phyloP scores from a whole-genome alignment of 805 yeast species.

The Spathaspora boniae region DNA sequence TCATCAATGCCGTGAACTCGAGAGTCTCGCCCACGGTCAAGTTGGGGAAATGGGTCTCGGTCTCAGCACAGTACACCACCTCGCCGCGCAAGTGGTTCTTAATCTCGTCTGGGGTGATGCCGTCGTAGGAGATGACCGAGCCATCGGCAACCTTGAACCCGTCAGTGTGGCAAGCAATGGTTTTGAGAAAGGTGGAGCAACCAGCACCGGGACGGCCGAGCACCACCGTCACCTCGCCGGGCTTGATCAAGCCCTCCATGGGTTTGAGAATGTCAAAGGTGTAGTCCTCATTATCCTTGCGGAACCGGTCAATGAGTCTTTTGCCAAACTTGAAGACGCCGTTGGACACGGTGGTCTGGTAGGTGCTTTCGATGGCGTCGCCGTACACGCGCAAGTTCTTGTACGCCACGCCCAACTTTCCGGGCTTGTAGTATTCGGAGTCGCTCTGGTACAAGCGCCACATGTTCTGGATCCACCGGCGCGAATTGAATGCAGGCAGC shows the following conservation, averaged over 20 bases:
- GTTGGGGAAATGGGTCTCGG: conserved; percentile 66
- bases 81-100: conserved; percentile 59
- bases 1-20: conserved; percentile 56
- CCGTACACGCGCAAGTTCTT: conserved; percentile 54
- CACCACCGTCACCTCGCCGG: conserved; percentile 68
- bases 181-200: conserved; percentile 63
- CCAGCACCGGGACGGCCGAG: conserved; percentile 85
- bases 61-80: conserved; percentile 66
- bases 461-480: conserved; percentile 60
- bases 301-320: not conserved
- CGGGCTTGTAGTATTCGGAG: conserved; percentile 58
- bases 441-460: conserved; percentile 46
- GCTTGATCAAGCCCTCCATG: conserved; percentile 59
- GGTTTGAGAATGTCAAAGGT: conserved; percentile 55
- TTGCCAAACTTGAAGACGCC: conserved; percentile 12
- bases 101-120: conserved; percentile 51
- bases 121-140: conserved; percentile 50
- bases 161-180: conserved; percentile 61
- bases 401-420: conserved; percentile 53
- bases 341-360: conserved; percentile 52
- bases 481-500: conserved; percentile 48
- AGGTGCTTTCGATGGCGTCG: conserved; percentile 55
- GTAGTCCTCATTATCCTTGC: conserved; percentile 6
- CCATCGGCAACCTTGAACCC: conserved; percentile 51
- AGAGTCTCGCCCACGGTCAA: conserved; percentile 65